phyloP scores from a whole-genome alignment of 2,329 filamentous ascomycete genomes.

The Talaromyces sp. region DNA sequence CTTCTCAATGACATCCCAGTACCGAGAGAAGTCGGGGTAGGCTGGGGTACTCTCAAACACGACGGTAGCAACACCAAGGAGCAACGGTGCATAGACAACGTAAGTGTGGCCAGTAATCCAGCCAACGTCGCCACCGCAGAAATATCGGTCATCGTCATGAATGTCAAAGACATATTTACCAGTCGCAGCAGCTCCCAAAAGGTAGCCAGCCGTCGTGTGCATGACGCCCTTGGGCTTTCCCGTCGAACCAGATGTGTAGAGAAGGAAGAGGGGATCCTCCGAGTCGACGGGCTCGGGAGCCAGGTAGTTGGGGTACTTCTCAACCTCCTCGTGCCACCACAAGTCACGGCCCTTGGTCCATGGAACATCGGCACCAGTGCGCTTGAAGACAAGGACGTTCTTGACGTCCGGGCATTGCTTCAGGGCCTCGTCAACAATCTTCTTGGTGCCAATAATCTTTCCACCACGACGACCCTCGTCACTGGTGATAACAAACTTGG shows the following conservation, averaged over 20 bases:
- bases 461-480: constrained; percentile 98
- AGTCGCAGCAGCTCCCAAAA: constrained; percentile 87
- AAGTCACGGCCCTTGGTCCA: constrained; percentile 83
- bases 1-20: constrained; percentile 98
- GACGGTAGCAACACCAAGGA: constrained; percentile 89
- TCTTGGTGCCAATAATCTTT: constrained; percentile 96
- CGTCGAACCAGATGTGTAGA: constrained; percentile 96
- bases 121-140: constrained; percentile 96
- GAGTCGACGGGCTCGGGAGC: constrained; percentile 83
- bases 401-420: constrained; percentile 90
- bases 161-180: constrained; percentile 99
- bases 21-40: constrained; percentile 95
- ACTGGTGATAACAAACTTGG: constrained; percentile 91
- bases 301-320: constrained; percentile 93
- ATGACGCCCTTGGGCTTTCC: constrained; percentile 98
- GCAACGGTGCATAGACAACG: constrained; percentile 89
- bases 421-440: constrained; percentile 95
- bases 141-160: constrained; percentile 87
- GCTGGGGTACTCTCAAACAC: constrained; percentile 98
- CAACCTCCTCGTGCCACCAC: constrained; percentile 99
- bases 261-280: constrained; percentile 92
- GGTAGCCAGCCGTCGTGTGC: constrained; percentile 93
- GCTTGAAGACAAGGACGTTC: constrained; percentile 86
- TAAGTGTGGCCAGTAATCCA: constrained; percentile 99
- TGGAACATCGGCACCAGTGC: constrained; percentile 87